These are phyloP conservation scores for Xylaria sp. DNA, from an alignment of 2,329 filamentous ascomycete genomes.

Conservation along the genomic window DNA sequence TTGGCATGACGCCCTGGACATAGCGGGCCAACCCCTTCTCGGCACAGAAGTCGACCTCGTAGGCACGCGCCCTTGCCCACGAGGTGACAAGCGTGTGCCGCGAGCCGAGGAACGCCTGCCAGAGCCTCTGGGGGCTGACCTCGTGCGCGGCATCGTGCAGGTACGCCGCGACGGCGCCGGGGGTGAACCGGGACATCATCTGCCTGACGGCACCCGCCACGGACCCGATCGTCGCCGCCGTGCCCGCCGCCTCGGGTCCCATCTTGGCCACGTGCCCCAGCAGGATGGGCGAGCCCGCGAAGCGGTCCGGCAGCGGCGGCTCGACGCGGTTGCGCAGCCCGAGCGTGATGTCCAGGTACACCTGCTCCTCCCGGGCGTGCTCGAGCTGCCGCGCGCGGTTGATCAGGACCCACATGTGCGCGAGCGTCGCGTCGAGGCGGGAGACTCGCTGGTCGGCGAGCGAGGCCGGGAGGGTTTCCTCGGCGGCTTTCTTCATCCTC, in stretches of 20 bases:
- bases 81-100: conserved; percentile 48
- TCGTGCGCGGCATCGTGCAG: conserved; percentile 49
- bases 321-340: conserved; percentile 43
- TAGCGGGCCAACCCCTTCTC: conserved; percentile 29
- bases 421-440: conserved; percentile 48
- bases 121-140: conserved; percentile 49
- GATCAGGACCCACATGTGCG: conserved; percentile 50
- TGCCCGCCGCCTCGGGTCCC: conserved; percentile 16
- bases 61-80: conserved; percentile 44
- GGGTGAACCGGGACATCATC: conserved; percentile 42
- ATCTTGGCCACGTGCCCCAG: conserved; percentile 39
- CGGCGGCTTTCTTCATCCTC: conserved; percentile 35
- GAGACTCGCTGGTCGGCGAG: conserved; percentile 35
- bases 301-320: conserved; percentile 44
- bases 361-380: conserved; percentile 32
- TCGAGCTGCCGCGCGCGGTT: conserved; percentile 42
- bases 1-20: conserved; percentile 47
- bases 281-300: conserved; percentile 49
- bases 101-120: conserved; percentile 49
- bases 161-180: conserved; percentile 41
- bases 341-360: conserved; percentile 46
- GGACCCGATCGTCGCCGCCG: conserved; percentile 22
- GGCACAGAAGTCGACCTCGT: conserved; percentile 46
- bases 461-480: conserved; percentile 16
- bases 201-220: conserved; percentile 40